Base-by-base conservation (phyloP, 140 eudicot species). In the Ambrosia hybrid region DNA sequence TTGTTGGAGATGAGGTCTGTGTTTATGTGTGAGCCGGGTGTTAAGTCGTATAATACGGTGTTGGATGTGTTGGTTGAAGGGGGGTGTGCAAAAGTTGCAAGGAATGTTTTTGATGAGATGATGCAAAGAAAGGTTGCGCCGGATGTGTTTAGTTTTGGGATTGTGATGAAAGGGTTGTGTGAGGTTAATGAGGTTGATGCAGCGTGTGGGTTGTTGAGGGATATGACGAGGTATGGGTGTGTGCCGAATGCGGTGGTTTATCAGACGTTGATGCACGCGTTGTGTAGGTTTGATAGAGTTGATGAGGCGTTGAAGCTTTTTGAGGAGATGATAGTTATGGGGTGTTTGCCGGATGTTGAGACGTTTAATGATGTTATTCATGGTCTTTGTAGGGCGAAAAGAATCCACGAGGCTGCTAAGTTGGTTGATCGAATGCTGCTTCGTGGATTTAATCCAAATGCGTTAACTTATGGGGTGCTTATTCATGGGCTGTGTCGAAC, bases 321-420 rank as follows among this genome's bases (percentile, higher is more conserved):
- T 72, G 97, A 91, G 76, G 86, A 91, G 82, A 95, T 95, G 99
- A 79, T 91, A 70, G 72, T 86, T 17, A 95, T 95, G 99, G 90
- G 96, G 9, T 95, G 99, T 62, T 76, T 79, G 11, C 96, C 99
- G 0, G 97, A 95, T 82, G 91, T 88, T 5, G 88, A 91, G 37
- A 95, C 97, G 64, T 95, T 91, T 78, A 91, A 91, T 72, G 96
- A 91, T 75, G 81, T 91, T 49, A 82, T 95, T 56, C 86, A 74
- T 80, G 90, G 90, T 4, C 97, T 95, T 72, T 95, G 99, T 78
- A 79, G 83, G 73, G 75, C 71, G 38, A 84, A 77, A 37, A 86
- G 93, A 16, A 79, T 88, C 39, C 95, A 83, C 1, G 99, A 91
- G 70, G 95, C 97, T 69, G 96, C 86, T 5, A 91, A 86, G 57